Conservation (phyloP, 441 rosid genomes). For the Croton laevigatus region DNA sequence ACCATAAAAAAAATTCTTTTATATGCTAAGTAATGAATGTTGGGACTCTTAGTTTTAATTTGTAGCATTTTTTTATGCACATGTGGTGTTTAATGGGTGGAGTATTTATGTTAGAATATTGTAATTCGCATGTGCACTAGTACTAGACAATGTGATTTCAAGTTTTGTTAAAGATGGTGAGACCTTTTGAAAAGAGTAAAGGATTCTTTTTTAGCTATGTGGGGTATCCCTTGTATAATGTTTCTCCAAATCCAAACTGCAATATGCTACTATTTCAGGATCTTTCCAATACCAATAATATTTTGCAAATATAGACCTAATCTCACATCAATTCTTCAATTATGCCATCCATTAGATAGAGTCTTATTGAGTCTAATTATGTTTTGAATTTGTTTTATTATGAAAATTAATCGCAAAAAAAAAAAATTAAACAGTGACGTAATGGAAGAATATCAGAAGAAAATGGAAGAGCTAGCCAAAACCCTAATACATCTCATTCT, state of each 20-base stretch:
- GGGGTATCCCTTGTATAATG: not conserved
- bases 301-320: not conserved
- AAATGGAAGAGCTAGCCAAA: conserved; percentile 59
- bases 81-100: no score
- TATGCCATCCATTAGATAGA: no score
- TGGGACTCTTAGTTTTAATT: no score
- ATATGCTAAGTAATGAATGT: no score
- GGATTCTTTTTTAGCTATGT: not conserved
- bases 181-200: not conserved
- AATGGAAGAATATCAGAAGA: conserved; percentile 56
- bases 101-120: no score
- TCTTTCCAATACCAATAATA: not conserved
- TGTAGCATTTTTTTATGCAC: no score
- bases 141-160: not conserved
- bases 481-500: conserved; percentile 53
- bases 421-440: conserved; percentile 38
- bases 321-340: no score
- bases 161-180: not conserved
- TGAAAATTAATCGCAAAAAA: no score
- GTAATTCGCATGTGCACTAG: no score
- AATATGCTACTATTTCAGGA: not conserved
- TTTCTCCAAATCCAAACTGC: not conserved
- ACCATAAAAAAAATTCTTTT: no score
- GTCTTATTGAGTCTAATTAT: no score
- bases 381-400: no score